A percentile compares a stretch with the other conserved stretches of the same genome.
These are phyloP conservation scores for Lichtheimia ornata DNA, from an alignment of 371 early-diverging fungal genomes.

Conservation along the genomic window DNA sequence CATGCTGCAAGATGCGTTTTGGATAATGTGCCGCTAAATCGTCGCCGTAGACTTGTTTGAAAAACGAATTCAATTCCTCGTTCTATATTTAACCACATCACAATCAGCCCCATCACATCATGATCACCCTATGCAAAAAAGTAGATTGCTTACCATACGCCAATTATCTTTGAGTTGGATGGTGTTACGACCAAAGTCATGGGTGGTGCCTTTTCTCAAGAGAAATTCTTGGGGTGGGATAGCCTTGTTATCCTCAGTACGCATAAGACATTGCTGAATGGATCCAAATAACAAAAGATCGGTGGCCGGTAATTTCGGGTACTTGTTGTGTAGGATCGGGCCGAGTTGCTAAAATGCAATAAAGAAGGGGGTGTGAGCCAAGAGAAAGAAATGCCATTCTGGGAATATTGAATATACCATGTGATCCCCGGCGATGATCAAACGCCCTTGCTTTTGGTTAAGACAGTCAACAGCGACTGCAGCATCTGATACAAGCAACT, in stretches of 20 bases:
- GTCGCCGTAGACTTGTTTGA: slow-evolving; percentile 55
- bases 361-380: too few relatives aligned
- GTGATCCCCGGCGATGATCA: slow-evolving; percentile 64
- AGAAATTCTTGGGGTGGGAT: slow-evolving; percentile 33
- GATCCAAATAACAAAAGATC: slow-evolving; percentile 55
- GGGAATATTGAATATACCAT: slow-evolving; percentile 26
- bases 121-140: not conserved
- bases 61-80: slow-evolving; percentile 51
- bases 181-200: slow-evolving; percentile 58
- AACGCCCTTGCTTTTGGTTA: slow-evolving; percentile 34
- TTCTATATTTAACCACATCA: slow-evolving; percentile 32
- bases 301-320: slow-evolving; percentile 32
- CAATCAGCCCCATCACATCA: not conserved
- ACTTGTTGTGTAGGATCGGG: slow-evolving; percentile 51
- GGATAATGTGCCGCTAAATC: slow-evolving; percentile 38
- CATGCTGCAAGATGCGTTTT: slow-evolving; percentile 17
- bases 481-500: slow-evolving; percentile 42
- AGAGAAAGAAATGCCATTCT: too few relatives aligned
- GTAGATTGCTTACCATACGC: slow-evolving; percentile 48
- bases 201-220: slow-evolving; percentile 30
- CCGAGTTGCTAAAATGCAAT: slow-evolving; percentile 48
- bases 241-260: slow-evolving; percentile 41
- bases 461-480: slow-evolving; percentile 49
- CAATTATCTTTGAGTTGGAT: slow-evolving; percentile 62
- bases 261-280: slow-evolving; percentile 61